Evolutionary conservation across 331 rosid genomes (phyloP), one percentile per base, ranked within the genome.

Genomic region (Quercus tomentella): DNA sequence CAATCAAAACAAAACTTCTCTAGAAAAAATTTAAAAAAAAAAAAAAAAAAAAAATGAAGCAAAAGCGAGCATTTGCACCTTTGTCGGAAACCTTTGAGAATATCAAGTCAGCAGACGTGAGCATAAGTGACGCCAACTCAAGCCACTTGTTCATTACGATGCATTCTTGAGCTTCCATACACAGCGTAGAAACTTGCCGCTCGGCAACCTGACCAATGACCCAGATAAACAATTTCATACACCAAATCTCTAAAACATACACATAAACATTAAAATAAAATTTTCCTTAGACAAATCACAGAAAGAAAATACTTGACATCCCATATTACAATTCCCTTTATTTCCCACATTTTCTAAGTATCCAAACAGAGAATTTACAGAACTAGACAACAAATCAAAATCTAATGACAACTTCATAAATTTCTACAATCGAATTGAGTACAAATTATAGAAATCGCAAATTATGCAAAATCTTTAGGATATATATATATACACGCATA

Each of bases 31-130:
- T 20, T 2, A 3, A 4, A 18, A 15, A 33, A 67, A 16, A 20
- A 14, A 17, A 17, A 14, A 33, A 33, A 17, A 20, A 17, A 80
- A 54, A 66, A 28, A 62, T 70, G 33, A 37, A 45, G 57, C 21
- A 80, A 63, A 21, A 45, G 8, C 37, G 28, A 41, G 71, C 6
- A 63, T 49, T 35, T 58, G 20, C 82, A 96, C 99, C 99, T 96
- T 93, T 96, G 52, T 96, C 99, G 15, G 98, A 82, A 77, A 93
- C 92, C 91, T 93, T 93, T 7, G 99, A 87, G 81, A 93, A 89
- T 76, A 96, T 82, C 81, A 96, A 87, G 78, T 96, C 98, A 62
- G 97, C 97, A 74, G 98, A 91, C 31, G 96, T 86, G 63, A 93
- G 93, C 97, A 92, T 93, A 74, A 93, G 86, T 1, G 93, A 82